Evolutionary conservation across 2,329 filamentous ascomycete genomes (phyloP).

Genomic region (Pestalotiopsis fici): DNA sequence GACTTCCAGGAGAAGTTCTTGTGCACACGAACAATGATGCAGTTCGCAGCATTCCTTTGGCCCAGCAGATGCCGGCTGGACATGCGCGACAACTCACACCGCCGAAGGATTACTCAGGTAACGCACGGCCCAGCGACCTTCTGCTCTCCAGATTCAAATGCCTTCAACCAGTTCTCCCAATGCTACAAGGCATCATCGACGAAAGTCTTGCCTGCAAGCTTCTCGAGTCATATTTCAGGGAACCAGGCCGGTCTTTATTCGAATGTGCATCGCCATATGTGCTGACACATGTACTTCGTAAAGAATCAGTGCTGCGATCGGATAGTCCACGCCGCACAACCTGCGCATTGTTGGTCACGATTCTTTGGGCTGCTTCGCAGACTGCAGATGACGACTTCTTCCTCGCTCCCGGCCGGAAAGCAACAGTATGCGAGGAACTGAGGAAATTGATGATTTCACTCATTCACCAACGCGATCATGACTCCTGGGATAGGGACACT

Average conservation of each 20-base stretch:
- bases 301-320: not conserved
- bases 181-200: not conserved
- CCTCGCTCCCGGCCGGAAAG: not conserved
- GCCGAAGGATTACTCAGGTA: too few relatives aligned
- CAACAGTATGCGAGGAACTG: not conserved
- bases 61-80: not conserved
- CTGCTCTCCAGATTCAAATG: not conserved
- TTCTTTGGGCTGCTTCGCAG: not conserved
- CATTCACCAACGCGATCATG: not conserved
- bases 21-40: not conserved
- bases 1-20: not conserved
- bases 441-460: not conserved
- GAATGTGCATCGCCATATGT: not conserved
- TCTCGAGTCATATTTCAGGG: not conserved
- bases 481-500: not conserved
- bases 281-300: not conserved
- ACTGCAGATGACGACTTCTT: not conserved
- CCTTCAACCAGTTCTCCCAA: not conserved
- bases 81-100: not conserved
- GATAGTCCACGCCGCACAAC: not conserved
- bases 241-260: not conserved
- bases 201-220: not conserved
- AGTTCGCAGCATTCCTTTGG: not conserved
- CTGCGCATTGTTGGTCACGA: not conserved
- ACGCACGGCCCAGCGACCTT: too few relatives aligned